Evolutionary conservation across 495 filamentous ascomycete species (phyloP), one percentile per base, ranked within the genome.

Genomic region (Polyplosphaeria fusca): DNA sequence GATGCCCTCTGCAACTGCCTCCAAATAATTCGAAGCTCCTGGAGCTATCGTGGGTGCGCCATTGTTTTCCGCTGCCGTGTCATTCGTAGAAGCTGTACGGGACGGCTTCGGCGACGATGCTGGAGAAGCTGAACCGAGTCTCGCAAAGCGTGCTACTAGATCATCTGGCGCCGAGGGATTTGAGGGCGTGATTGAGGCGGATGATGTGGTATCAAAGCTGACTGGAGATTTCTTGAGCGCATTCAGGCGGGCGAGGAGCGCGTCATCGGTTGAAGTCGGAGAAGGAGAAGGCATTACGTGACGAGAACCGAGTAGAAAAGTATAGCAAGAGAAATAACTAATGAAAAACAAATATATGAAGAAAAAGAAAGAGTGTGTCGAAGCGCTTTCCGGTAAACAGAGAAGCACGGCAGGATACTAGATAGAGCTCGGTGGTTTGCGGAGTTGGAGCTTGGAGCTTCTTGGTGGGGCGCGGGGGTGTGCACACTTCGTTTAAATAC

Each of bases 221-320:
- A 72, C 59, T 19, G 49, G 54, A 1, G 68, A 67, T 23, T 64
- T 67, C 51, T 70, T 69, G 11, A 73, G 60, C 1, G 70, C 68
- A 54, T 73, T 72, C 1, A 73, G 67, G 25, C 71, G 66, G 2
- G 69, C 68, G 32, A 73, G 65, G 14, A 73, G 65, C 42, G 67
- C 61, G 35, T 69, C 58, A 39, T 71, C 69, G 24, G 32, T 32
- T 30, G 58, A 23, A 19, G n/a, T 30, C 41, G 51, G 40, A 14
- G 44, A 24, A 18, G 61, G 46, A 18, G 44, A 27, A 12, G 61
- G 47, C 61, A 64, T 60, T 42, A 7, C 37, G 38, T 27, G n/a
- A n/a, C n/a, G n/a, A n/a, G n/a, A n/a, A 35, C 4, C 46, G 16
- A 51, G 28, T 35, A 28, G 44, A 47, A 18, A 23, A 9, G 22